phyloP scores from a whole-genome alignment of 177 flowering plant genomes.

The Telopea speciosissima region DNA sequence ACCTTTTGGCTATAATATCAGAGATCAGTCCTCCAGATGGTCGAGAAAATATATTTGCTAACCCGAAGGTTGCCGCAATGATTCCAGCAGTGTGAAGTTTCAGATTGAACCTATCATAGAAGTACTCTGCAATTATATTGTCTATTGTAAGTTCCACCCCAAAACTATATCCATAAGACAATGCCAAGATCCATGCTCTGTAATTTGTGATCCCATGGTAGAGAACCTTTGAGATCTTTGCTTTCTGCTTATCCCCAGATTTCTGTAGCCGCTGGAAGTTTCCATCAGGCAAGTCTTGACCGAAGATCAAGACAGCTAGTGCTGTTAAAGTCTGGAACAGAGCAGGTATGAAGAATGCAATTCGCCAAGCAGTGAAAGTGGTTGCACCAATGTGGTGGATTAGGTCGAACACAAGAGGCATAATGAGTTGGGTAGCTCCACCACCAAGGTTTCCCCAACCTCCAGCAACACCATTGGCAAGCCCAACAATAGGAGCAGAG shows the following conservation, averaged over 20 bases:
- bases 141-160: conserved; percentile 83
- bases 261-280: conserved; percentile 45
- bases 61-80: conserved; percentile 78
- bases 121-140: conserved; percentile 84
- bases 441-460: conserved; percentile 97
- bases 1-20: conserved; percentile 50
- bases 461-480: conserved; percentile 70
- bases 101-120: conserved; percentile 69
- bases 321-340: conserved; percentile 56
- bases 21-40: conserved; percentile 75
- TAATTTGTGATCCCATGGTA: conserved; percentile 44
- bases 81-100: conserved; percentile 83
- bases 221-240: conserved; percentile 42
- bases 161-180: conserved; percentile 68
- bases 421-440: conserved; percentile 84
- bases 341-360: conserved; percentile 83
- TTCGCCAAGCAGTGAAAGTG: conserved; percentile 77
- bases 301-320: conserved; percentile 49
- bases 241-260: conserved; percentile 55
- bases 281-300: conserved; percentile 91
- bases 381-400: conserved; percentile 42
- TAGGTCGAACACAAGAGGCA: conserved; percentile 62
- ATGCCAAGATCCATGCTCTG: conserved; percentile 32
- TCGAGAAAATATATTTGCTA: conserved; percentile 66
- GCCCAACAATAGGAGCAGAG: conserved; percentile 51